Evolutionary conservation across 2,329 filamentous ascomycete genomes (phyloP).

Genomic region (Aureobasidium leucospermi): DNA sequence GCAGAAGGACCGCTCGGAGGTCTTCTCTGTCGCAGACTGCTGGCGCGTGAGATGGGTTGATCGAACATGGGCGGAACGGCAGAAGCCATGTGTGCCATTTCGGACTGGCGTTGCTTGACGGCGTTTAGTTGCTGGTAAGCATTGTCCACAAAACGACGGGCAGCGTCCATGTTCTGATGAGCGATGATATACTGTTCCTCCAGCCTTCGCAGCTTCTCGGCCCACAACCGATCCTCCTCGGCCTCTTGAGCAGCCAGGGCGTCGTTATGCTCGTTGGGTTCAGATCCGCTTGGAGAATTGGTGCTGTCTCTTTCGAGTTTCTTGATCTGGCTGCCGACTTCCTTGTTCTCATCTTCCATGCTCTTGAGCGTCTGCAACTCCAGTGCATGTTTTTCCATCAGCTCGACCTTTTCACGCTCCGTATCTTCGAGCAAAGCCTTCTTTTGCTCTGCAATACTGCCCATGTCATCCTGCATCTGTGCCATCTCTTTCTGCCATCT

Average conservation of each 20-base stretch:
- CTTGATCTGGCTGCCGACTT: slow-evolving; percentile 64
- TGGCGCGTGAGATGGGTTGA: slow-evolving; percentile 15
- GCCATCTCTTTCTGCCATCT: slow-evolving; percentile 61
- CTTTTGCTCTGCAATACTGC: slow-evolving; percentile 38
- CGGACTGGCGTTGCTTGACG: slow-evolving; percentile 38
- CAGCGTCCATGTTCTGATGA: slow-evolving; percentile 26
- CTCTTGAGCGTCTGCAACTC: slow-evolving; percentile 46
- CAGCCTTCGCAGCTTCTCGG: slow-evolving; percentile 26
- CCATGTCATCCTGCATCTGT: slow-evolving; percentile 43
- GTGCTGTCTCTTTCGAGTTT: slow-evolving; percentile 61
- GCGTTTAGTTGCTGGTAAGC: slow-evolving; percentile 36
- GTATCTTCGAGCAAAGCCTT: slow-evolving; percentile 27
- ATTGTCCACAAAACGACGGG: slow-evolving; percentile 40
- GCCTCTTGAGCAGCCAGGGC: slow-evolving; percentile 22
- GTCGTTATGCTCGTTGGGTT: slow-evolving; percentile 20
- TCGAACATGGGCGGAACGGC: slow-evolving; percentile 23
- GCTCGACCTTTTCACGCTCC: slow-evolving; percentile 33
- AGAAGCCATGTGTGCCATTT: slow-evolving; percentile 32
- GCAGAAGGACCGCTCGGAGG: slow-evolving; percentile 28
- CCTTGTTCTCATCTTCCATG: slow-evolving; percentile 66
- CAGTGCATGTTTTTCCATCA: slow-evolving; percentile 35
- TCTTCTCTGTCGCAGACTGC: slow-evolving; percentile 27
- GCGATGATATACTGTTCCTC: slow-evolving; percentile 26
- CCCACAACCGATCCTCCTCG: slow-evolving; percentile 35
- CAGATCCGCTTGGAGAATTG: slow-evolving; percentile 35